A percentile compares a stretch with the other conserved stretches of the same genome.
Evolutionary conservation across 2,329 filamentous ascomycete species (phyloP).

Genomic region (Epichloe sp.): DNA sequence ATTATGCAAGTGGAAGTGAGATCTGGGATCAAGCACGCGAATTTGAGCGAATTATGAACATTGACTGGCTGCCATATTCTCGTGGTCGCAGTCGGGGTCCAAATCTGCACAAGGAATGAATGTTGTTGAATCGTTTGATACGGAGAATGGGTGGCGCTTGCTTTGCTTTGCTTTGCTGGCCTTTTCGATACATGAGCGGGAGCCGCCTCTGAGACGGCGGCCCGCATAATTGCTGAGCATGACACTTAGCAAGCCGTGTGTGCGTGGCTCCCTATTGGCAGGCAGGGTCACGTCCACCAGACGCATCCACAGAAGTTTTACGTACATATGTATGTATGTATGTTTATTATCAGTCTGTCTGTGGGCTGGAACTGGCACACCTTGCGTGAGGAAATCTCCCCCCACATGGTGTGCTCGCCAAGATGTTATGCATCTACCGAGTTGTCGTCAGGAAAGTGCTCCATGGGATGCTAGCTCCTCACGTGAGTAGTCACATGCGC

Average conservation of each 20-base stretch:
- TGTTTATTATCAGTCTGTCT: no score
- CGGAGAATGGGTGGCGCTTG: not conserved
- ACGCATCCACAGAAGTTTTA: not conserved
- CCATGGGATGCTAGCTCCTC: not conserved
- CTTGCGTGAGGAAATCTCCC: no score
- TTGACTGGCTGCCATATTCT: not conserved
- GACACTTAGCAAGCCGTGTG: not conserved
- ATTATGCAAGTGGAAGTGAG: not conserved
- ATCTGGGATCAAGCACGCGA: not conserved
- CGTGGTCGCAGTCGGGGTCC: not conserved
- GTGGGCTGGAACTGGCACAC: no score
- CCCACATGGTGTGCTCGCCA: no score
- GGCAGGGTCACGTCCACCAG: not conserved
- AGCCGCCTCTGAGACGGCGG: not conserved
- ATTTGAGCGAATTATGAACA: not conserved
- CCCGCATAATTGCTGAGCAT: not conserved
- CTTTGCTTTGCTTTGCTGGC: conserved; percentile 8
- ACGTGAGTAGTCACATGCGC: conserved; percentile 3
- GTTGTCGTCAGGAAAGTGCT: not conserved
- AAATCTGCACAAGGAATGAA: not conserved
- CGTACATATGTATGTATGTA: no score
- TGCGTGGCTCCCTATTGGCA: not conserved
- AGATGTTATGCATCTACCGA: not conserved
- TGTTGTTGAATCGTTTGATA: not conserved
- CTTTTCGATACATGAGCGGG: conserved; percentile 6